Percentiles rank a stretch among this genome's conserved stretches.
These are phyloP conservation scores for Brassica carinata DNA, from an alignment of 345 rosid genomes.

Conservation along the genomic window DNA sequence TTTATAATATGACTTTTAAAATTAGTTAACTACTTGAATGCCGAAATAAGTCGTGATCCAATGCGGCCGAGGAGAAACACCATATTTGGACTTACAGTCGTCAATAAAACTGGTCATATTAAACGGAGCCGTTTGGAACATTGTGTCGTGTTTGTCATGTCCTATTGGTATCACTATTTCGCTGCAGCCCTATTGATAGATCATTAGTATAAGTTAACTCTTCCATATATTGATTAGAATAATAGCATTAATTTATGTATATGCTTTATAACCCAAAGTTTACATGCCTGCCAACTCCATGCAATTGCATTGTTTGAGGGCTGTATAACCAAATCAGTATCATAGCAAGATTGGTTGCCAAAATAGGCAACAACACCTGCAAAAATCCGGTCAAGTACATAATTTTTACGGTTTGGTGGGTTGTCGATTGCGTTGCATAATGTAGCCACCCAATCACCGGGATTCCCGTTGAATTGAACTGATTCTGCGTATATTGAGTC, in stretches of 20 bases:
- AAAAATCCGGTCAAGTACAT: conserved; percentile 40
- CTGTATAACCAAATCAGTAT: conserved; percentile 14
- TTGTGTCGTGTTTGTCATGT: conserved; percentile 42
- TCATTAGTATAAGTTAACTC: neutral
- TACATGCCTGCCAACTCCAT: conserved; percentile 54
- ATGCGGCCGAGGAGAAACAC: conserved; percentile 66
- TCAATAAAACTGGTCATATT: conserved; percentile 44
- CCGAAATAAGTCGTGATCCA: conserved; percentile 70
- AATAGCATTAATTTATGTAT: neutral
- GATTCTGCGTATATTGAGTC: conserved; percentile 14
- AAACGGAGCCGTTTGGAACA: conserved; percentile 63
- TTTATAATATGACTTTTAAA: neutral
- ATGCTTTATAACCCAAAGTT: neutral
- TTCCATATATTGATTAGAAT: neutral
- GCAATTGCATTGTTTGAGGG: conserved; percentile 28
- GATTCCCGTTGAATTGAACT: conserved; percentile 52
- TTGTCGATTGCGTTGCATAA: conserved; percentile 48
- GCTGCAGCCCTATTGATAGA: conserved; percentile 45
- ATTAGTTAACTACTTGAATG: conserved; percentile 29
- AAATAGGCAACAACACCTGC: conserved; percentile 38
- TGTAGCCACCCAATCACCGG: conserved; percentile 28
- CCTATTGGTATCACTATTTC: conserved; percentile 75
- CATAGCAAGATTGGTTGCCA: conserved; percentile 39
- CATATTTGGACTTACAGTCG: conserved; percentile 48
- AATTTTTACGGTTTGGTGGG: conserved; percentile 20